Conservation (phyloP, 2,329 filamentous ascomycete genomes). For the Colletotrichum neosansevieriae region DNA sequence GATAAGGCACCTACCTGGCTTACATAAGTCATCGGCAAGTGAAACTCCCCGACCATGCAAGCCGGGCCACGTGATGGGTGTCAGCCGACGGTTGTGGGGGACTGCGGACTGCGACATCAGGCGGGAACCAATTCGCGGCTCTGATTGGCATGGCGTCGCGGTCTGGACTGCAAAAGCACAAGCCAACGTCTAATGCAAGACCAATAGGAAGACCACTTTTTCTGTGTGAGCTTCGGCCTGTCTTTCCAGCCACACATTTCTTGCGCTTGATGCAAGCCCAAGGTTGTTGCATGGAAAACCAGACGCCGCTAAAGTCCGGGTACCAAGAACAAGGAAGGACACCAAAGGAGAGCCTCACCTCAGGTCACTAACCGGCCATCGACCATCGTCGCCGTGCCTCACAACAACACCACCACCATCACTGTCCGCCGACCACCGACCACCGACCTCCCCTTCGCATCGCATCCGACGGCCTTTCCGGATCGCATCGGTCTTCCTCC, state of each 20-base stretch:
- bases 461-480: slow-evolving; percentile 5
- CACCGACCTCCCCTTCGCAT: not conserved
- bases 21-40: slow-evolving; percentile 8
- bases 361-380: slow-evolving; percentile 20
- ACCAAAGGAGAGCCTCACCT: slow-evolving; percentile 32
- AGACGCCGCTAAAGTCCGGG: slow-evolving; percentile 13
- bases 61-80: slow-evolving; percentile 32
- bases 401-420: slow-evolving; percentile 6
- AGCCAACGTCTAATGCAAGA: slow-evolving; percentile 40
- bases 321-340: slow-evolving; percentile 2
- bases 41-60: slow-evolving; percentile 7
- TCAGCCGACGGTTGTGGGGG: slow-evolving; percentile 9
- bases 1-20: not conserved
- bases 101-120: slow-evolving; percentile 18
- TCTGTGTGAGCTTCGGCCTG: slow-evolving; percentile 3
- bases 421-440: not conserved
- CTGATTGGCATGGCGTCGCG: slow-evolving; percentile 21
- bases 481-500: not conserved
- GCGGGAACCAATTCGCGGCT: slow-evolving; percentile 27
- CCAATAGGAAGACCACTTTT: slow-evolving; percentile 22
- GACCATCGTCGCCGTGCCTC: not conserved
- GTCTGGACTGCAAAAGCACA: slow-evolving; percentile 28
- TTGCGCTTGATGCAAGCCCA: slow-evolving; percentile 1
- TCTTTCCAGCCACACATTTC: slow-evolving; percentile 34
- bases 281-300: not conserved